phyloP scores from a whole-genome alignment of 257 asterid species.

The Orobanche coerulescens region DNA sequence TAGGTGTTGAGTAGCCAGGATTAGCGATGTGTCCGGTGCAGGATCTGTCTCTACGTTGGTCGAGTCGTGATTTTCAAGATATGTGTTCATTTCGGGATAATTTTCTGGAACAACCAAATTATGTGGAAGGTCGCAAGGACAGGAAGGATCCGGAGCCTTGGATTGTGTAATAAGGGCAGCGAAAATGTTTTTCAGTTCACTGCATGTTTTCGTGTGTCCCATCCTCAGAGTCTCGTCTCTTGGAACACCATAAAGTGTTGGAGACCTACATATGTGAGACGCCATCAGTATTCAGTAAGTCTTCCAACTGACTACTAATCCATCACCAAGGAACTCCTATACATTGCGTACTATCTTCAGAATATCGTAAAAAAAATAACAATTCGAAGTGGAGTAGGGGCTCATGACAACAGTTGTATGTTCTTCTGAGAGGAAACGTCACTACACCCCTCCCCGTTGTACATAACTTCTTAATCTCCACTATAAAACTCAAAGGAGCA shows the following conservation, averaged over 20 bases:
- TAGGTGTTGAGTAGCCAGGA: slow-evolving; percentile 26
- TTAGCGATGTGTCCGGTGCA: slow-evolving; percentile 28
- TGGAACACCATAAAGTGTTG: slow-evolving; percentile 88
- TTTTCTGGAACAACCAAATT: slow-evolving; percentile 36
- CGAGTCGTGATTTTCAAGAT: slow-evolving; percentile 26
- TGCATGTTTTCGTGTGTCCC: slow-evolving; percentile 84
- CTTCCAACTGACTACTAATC: not conserved
- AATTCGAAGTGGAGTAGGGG: not conserved
- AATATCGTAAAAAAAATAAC: not conserved
- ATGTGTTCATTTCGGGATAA: slow-evolving; percentile 31
- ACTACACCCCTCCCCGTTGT: not conserved
- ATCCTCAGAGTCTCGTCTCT: slow-evolving; percentile 86
- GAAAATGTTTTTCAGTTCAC: slow-evolving; percentile 68
- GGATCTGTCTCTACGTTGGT: slow-evolving; percentile 14
- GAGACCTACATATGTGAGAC: slow-evolving; percentile 39
- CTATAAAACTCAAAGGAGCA: too few relatives aligned
- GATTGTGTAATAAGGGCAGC: slow-evolving; percentile 86
- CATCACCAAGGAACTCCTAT: not conserved
- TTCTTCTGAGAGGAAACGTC: not conserved
- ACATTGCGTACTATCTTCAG: not conserved
- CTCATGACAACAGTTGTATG: not conserved
- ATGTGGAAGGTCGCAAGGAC: slow-evolving; percentile 31
- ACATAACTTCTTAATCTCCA: not conserved
- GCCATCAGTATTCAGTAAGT: slow-evolving; percentile 10
- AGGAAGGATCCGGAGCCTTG: slow-evolving; percentile 52